Evolutionary conservation across 1,284 basidiomycete species (phyloP).

Genomic region (Ganoderma multipileum): DNA sequence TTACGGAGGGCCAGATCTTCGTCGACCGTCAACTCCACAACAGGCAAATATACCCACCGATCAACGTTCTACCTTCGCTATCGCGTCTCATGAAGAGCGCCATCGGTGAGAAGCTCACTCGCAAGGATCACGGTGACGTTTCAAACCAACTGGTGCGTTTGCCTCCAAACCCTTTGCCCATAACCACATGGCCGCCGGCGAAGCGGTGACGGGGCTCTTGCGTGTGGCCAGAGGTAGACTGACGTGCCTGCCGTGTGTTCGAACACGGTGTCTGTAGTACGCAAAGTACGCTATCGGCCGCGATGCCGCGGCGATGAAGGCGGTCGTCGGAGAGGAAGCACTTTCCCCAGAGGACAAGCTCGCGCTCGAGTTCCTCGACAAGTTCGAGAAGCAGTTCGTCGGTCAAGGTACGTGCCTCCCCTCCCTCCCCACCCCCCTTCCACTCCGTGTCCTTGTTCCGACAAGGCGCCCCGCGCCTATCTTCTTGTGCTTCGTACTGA

Average conservation of each 20-base stretch:
- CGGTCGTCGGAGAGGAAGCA: slow-evolving; percentile 99
- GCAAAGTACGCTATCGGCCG: slow-evolving; percentile 98
- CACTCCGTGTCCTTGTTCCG: slow-evolving; percentile 9
- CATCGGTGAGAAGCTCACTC: slow-evolving; percentile 96
- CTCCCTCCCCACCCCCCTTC: slow-evolving; percentile 13
- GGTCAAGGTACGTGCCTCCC: slow-evolving; percentile 74
- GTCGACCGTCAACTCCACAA: slow-evolving; percentile 96
- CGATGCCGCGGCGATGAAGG: slow-evolving; percentile 99
- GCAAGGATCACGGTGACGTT: slow-evolving; percentile 98
- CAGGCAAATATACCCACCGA: slow-evolving; percentile 98
- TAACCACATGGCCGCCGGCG: not conserved
- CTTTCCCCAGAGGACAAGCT: slow-evolving; percentile 93
- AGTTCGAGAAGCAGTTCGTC: slow-evolving; percentile 95
- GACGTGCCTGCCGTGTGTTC: slow-evolving; percentile 11
- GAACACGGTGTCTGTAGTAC: slow-evolving; percentile 58
- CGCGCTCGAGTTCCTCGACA: slow-evolving; percentile 91
- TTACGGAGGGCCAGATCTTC: slow-evolving; percentile 99
- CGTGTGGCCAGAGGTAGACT: slow-evolving; percentile 18
- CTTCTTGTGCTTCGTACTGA: slow-evolving; percentile 18
- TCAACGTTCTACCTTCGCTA: slow-evolving; percentile 98
- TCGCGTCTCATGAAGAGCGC: slow-evolving; percentile 99
- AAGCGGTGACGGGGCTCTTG: not conserved
- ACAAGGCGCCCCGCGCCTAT: slow-evolving; percentile 6
- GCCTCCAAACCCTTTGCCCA: slow-evolving; percentile 5
- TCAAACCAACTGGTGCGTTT: slow-evolving; percentile 90